Evolutionary conservation across 805 yeast genomes (phyloP), one percentile per base, ranked within the genome.

Genomic region (Saccharomycopsis sp.): DNA sequence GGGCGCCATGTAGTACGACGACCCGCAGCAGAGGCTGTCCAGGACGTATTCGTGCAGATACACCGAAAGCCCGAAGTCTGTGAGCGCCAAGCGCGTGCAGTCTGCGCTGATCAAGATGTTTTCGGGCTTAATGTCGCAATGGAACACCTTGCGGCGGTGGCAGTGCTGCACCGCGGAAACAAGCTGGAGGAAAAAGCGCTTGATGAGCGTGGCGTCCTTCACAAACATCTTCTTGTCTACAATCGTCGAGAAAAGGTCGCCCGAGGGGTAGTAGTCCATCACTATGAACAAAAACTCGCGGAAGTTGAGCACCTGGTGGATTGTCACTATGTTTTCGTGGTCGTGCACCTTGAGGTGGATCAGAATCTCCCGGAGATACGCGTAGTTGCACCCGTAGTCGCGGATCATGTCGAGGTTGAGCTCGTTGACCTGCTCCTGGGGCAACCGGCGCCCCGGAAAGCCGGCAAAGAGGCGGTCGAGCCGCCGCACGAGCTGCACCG

Each of bases 81-180:
- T 92, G 61, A 85, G 75, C 62, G 78, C 80, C 57, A 86, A 74
- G 57, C 73, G 77, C 56, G 77, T 68, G 59, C 83, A 89, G 64
- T 79, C 76, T 66, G 71, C 70, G 12, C 81, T 77, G 53, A 91
- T 83, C 66, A 94, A 75, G 57, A 94, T 81, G 73, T 94, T 94
- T 70, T 94, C 98, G 3, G 99, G 99, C 74, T 94, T 94, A 63
- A 91, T 82, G 71, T 91, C 98, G 68, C 97, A 88, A 69, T 91
- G 98, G 69, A 84, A 92, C 41, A 92, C 82, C n/a, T 87, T 85
- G 61, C 80, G 81, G 1, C 85, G 77, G 70, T 92, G 97, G 66
- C 95, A 88, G 72, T 85, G 88, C 61, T 82, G 81, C 55, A 91
- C 79, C 2, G 91, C 97, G 61, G 91, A 88, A 50, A 92, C 76